These are phyloP conservation scores for Geotrichum ghanense DNA, from an alignment of 805 yeast species.

Conservation along the genomic window DNA sequence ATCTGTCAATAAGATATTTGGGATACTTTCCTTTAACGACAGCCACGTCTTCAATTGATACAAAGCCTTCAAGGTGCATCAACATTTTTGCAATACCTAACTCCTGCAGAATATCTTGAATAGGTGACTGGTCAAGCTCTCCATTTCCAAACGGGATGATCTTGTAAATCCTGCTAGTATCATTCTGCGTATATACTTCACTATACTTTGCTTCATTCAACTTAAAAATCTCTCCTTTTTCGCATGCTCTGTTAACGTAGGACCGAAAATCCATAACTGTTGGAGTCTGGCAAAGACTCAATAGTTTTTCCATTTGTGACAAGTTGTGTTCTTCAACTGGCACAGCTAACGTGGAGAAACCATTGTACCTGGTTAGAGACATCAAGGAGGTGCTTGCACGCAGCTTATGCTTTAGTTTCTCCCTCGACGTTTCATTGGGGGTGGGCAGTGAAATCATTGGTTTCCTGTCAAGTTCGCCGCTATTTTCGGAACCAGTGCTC, in stretches of 20 bases:
- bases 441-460: slow-evolving; percentile 46
- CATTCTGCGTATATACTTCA: slow-evolving; percentile 31
- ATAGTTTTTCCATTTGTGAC: slow-evolving; percentile 24
- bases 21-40: slow-evolving; percentile 40
- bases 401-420: slow-evolving; percentile 42
- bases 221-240: slow-evolving; percentile 21
- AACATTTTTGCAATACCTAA: slow-evolving; percentile 32
- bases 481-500: slow-evolving; percentile 6
- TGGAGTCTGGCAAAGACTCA: slow-evolving; percentile 28
- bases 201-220: slow-evolving; percentile 38
- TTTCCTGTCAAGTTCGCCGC: slow-evolving; percentile 19
- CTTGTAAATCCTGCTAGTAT: slow-evolving; percentile 32
- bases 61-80: slow-evolving; percentile 34
- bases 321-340: slow-evolving; percentile 28
- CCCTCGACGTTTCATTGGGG: slow-evolving; percentile 44
- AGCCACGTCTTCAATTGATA: slow-evolving; percentile 31
- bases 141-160: slow-evolving; percentile 42
- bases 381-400: slow-evolving; percentile 39
- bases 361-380: slow-evolving; percentile 24
- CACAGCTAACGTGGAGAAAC: slow-evolving; percentile 20
- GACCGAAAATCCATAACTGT: slow-evolving; percentile 24
- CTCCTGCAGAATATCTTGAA: slow-evolving; percentile 36
- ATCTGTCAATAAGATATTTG: slow-evolving; percentile 27
- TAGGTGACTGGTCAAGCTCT: slow-evolving; percentile 30
- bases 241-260: slow-evolving; percentile 18